Conservation (phyloP, 306 rosid species). For the Boehmeria nivea region DNA sequence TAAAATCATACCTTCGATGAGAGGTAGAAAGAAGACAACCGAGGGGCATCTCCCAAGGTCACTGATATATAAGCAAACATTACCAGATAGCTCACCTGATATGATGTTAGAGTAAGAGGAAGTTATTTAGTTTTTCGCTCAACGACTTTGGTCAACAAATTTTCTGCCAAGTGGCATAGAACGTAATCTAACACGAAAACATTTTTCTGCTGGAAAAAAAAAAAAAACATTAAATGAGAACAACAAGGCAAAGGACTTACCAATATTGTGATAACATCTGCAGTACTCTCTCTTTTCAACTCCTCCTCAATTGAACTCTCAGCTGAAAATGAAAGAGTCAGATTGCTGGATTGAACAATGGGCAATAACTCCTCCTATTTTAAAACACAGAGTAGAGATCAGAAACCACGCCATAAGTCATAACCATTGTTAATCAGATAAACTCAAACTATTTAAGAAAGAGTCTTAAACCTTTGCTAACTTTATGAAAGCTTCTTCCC, state of each 20-base stretch:
- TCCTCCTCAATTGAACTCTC: conserved; percentile 97
- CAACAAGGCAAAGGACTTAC: conserved; percentile 37
- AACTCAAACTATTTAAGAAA: conserved; percentile 4
- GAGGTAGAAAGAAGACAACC: conserved; percentile 60
- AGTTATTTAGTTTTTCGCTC: conserved; percentile 1
- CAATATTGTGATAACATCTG: conserved; percentile 80
- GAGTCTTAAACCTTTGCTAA: conserved; percentile 64
- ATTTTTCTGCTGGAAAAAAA: not conserved
- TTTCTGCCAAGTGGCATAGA: not conserved
- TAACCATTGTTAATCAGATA: not conserved
- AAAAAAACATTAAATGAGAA: not conserved
- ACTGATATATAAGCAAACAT: conserved; percentile 91
- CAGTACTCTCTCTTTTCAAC: conserved; percentile 93
- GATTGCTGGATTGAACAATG: conserved; percentile 71
- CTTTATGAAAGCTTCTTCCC: conserved; percentile 87
- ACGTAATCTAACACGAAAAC: conserved; percentile 9
- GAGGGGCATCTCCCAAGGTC: conserved; percentile 74
- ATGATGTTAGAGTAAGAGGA: conserved; percentile 12
- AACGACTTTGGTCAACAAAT: not conserved
- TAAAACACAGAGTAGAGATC: not conserved
- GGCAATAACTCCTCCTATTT: conserved; percentile 77
- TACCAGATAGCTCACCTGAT: conserved; percentile 89
- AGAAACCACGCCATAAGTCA: not conserved
- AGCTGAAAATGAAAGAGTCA: conserved; percentile 77
- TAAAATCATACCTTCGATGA: conserved; percentile 70